Evolutionary conservation across 257 asterid genomes (phyloP), one percentile per base, ranked within the genome.

Genomic region (Solanum sejunctum): DNA sequence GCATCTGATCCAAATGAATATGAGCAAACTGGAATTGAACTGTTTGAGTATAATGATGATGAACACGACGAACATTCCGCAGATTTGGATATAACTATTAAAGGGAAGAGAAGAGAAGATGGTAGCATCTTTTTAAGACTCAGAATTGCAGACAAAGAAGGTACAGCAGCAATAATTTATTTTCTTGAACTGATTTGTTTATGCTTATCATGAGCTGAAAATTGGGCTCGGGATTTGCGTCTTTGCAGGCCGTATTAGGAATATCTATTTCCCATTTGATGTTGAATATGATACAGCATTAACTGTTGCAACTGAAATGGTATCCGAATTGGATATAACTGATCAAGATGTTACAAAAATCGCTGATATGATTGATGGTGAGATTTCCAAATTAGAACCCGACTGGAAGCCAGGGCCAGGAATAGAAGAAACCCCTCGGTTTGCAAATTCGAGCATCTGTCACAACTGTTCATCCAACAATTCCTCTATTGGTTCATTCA

Each of bases 231-330:
- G 81, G 21, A 56, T 55, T 51, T 8, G 23, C 85, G 23, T 75
- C 69, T 55, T 87, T 88, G 81, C 93, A 91, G 93, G 91, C 36
- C 92, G 89, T 49, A 80, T 91, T 54, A 84, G 93, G 84, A 91
- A 91, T 84, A 91, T 91, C 26, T 91, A 91, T 60, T 91, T 91
- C 88, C 92, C 92, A 41, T 89, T 91, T 82, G 92, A 91, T 80
- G 41, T 86, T 10, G 91, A 89, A 63, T 73, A 63, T 28, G 93
- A 91, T 81, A 91, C 93, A 21, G 91, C 93, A 80, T 57, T 89
- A 66, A 87, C 87, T 6, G 93, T 91, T 57, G 93, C 93, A 17
- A 91, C 91, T 13, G 93, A 91, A 89, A 91, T 91, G 93, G 92
- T 91, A 17, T 87, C 90, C 23, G 93, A 91, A 82, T 84, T 91